Evolutionary conservation across 176 grass and related monocot species (phyloP).

Genomic region (Aegilops tauschii): DNA sequence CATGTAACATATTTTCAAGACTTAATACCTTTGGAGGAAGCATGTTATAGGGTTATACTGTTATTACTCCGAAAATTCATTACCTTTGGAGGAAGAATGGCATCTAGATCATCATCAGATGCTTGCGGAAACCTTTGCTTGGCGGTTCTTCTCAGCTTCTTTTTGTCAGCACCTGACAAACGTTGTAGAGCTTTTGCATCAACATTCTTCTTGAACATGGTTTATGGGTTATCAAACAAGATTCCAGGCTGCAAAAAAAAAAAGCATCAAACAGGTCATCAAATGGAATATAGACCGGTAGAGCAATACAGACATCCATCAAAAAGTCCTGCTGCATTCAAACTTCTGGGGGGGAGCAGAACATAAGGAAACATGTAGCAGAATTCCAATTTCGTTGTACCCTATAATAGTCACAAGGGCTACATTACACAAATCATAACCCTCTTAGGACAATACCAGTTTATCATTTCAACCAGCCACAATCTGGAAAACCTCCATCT

Average conservation of each 20-base stretch:
- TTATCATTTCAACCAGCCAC: background rate
- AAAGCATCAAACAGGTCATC: background rate
- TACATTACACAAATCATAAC: background rate
- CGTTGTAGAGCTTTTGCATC: conserved; percentile 76
- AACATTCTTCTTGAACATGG: conserved; percentile 94
- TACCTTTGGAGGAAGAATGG: conserved; percentile 87
- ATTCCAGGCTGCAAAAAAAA: conserved; percentile 6
- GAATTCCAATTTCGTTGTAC: background rate
- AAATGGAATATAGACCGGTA: background rate
- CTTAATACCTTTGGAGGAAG: background rate
- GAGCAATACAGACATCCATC: background rate
- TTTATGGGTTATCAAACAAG: conserved; percentile 2
- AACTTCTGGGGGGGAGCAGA: background rate
- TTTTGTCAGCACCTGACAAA: conserved; percentile 93
- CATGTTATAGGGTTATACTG: background rate
- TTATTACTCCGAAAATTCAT: background rate
- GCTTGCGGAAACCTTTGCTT: conserved; percentile 81
- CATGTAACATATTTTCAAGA: background rate
- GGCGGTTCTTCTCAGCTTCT: conserved; percentile 81
- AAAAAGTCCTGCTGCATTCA: background rate
- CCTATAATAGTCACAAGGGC: background rate
- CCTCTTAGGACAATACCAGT: background rate
- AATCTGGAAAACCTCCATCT: background rate
- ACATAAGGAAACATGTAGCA: background rate
- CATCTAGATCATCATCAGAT: conserved; percentile 73